phyloP scores from a whole-genome alignment of 2,329 filamentous ascomycete species.

The Fusarium chlamydosporum region DNA sequence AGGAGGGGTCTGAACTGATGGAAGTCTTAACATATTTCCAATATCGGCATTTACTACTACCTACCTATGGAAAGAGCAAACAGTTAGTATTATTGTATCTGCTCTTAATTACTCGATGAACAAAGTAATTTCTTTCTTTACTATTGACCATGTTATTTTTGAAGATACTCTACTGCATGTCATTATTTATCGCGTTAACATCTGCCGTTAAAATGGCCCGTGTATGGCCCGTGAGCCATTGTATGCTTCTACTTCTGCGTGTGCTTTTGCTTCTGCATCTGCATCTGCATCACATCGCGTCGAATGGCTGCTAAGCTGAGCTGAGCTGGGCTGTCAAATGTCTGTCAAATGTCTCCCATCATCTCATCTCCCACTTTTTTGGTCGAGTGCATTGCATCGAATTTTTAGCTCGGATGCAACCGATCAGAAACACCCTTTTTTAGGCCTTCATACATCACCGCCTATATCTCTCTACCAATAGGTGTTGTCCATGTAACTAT shows the following conservation, averaged over 20 bases:
- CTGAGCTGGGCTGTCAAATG: conserved; percentile 14
- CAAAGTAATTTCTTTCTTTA: too few relatives aligned
- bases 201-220: conserved; percentile 2
- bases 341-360: conserved; percentile 10
- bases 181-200: conserved; percentile 1
- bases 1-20: neutral
- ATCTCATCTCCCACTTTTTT: conserved; percentile 32
- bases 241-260: conserved; percentile 2
- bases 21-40: neutral
- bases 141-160: neutral
- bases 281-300: conserved; percentile 8
- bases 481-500: conserved; percentile 17
- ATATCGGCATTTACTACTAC: neutral
- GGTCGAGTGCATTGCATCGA: conserved; percentile 18
- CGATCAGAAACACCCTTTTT: conserved; percentile 45
- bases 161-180: conserved; percentile 5
- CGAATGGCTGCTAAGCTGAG: conserved; percentile 18
- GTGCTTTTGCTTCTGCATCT: conserved; percentile 3
- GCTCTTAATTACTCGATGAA: neutral
- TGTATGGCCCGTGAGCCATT: conserved; percentile 14
- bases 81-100: neutral
- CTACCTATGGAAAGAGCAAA: neutral
- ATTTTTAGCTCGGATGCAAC: conserved; percentile 43
- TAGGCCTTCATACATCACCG: conserved; percentile 11
- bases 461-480: neutral